Base-by-base conservation (phyloP, 2,329 filamentous ascomycete genomes). In the Fusarium graminum region DNA sequence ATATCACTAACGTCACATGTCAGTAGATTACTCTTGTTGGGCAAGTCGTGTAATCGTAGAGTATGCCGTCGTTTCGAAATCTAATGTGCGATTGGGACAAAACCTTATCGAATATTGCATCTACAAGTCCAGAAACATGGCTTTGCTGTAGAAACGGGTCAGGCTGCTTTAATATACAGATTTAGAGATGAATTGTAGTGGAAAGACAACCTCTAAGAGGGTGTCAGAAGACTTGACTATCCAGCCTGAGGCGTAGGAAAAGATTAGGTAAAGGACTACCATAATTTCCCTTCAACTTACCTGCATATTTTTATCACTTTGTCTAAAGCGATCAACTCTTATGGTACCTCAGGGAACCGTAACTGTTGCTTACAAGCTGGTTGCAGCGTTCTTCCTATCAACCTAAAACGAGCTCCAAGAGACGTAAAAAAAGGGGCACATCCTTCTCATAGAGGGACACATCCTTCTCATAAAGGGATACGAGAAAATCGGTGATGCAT, bases 361-460 rank as follows among this genome's bases (percentile, higher is more conserved):
- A 52, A 45, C 40, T 38, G 34, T 34, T 52, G 22, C 22, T 22
- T 22, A 50, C 51, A 59, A 26, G 58, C 63, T 65, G 45, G 61
- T 52, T 56, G 49, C 50, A 47, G 59, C 30, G 49, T 50, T 52
- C 49, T 38, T 45, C 44, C 46, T 59, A 40, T 14, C 42, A 63
- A 63, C 54, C 59, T 39, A 61, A 68, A 67, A 68, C 50, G 50
- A 45, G 46, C 45, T 16, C 45, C 45, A 50, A 43, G 46, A 65
- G 60, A 60, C 30, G 44, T 36, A 58, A 68, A 67, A 67, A 67
- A 55, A n/a, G 64, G 64, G 64, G 47, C 25, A 49, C 59, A 50
- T 25, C 59, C 59, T 58, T 45, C 40, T 59, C 43, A 59, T 45
- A 26, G n/a, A n/a, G 64, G 64, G 64, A 44, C 25, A 49, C 59